Evolutionary conservation across 2,329 filamentous ascomycete genomes (phyloP), one percentile per base, ranked within the genome.

Genomic region (Fusarium papillatum): DNA sequence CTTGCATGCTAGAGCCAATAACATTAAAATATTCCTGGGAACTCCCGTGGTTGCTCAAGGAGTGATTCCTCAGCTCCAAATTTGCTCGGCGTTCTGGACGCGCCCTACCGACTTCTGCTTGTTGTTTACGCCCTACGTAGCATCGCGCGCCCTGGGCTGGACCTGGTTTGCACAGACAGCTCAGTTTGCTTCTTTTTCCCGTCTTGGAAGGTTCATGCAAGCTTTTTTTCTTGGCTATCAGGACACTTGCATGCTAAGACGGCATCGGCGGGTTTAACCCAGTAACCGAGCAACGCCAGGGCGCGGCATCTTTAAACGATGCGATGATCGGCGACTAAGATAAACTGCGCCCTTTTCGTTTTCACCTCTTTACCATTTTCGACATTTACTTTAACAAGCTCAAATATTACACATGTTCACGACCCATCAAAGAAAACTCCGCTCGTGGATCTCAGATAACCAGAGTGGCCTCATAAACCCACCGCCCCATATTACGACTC

Each of bases 391-490:
- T 55, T 17, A 17, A n/a, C 22, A 53, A 17, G 31, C 19, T 31
- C 46, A 64, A 29, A 34, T 22, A 29, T 26, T 26, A 48, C 29
- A 50, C 24, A 24, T n/a, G 22, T 17, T 64, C 61, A 50, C 43
- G 29, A 22, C 38, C 61, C 61, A 50, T 50, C 13, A 46, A 46
- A 34, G 19, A 17, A 38, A 50, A 29, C 31, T 39, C 46, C 24
- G 34, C 24, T n/a, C 53, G 64, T 59, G 48, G 50, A 66, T 66
- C 48, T 43, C 7, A 57, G 48, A 59, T 66, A 34, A 34, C 50
- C 36, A 34, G 9, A 66, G 48, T 65, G 63, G 46, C 48, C 63
- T 65, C 63, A 43, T 43, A 65, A 16, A 65, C 46, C 63, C 63
- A 65, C 63, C 34, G 36, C 36, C 59, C 50, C 41, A 17, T 57